These are phyloP conservation scores for Solanum chaucha DNA, from an alignment of 257 asterid species.

Conservation along the genomic window DNA sequence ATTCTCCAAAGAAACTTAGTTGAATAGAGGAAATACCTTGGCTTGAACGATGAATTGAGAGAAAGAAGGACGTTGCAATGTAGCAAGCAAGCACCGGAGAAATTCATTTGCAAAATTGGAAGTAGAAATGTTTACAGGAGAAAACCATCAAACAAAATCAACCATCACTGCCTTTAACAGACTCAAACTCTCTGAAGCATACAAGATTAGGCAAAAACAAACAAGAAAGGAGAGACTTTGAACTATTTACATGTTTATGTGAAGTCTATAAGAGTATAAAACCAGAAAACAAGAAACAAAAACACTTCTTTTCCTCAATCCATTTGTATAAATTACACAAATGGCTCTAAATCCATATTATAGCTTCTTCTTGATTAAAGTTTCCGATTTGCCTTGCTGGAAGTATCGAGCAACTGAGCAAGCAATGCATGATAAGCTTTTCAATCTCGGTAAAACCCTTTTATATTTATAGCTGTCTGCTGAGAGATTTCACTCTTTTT, in stretches of 20 bases:
- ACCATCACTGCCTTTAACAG: constrained; percentile 2
- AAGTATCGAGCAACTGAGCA: not conserved
- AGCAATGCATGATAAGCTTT: not conserved
- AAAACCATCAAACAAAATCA: not conserved
- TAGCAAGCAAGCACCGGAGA: not conserved
- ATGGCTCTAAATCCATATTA: not conserved
- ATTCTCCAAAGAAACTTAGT: not conserved
- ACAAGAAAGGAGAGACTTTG: not conserved
- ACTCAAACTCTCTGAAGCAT: not conserved
- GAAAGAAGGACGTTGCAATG: not conserved
- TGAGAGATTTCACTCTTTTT: constrained; percentile 38
- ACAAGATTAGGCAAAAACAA: not conserved
- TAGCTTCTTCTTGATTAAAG: not conserved
- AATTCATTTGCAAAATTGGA: not conserved
- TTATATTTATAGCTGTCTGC: constrained; percentile 11
- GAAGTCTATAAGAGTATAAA: constrained; percentile 1
- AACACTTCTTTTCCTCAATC: not conserved
- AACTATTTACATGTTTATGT: constrained; percentile 14
- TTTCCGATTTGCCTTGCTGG: not conserved
- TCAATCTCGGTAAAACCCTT: constrained; percentile 11
- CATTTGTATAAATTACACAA: not conserved
- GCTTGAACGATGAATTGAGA: not conserved
- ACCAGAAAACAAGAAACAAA: not conserved
- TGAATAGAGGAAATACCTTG: not conserved
- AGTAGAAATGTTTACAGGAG: not conserved